These are phyloP conservation scores for Talaromyces sp. DNA, from an alignment of 2,329 filamentous ascomycete species.

Conservation along the genomic window DNA sequence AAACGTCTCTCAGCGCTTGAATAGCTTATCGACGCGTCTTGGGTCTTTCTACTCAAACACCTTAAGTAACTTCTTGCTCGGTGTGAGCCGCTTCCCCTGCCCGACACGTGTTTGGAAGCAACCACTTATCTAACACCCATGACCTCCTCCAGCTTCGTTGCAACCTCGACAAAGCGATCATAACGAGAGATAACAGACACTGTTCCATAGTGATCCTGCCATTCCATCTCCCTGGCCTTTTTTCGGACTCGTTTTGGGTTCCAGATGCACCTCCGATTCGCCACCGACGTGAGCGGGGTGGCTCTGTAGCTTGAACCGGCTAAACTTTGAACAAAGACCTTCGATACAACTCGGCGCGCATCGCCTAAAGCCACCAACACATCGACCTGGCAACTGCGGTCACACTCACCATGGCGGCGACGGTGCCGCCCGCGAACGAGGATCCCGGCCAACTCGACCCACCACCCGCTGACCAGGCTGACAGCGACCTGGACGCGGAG, in stretches of 20 bases:
- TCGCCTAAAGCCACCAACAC: conserved; percentile 6
- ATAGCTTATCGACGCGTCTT: conserved; percentile 32
- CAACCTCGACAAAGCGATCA: conserved; percentile 10
- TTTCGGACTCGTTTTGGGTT: conserved; percentile 8
- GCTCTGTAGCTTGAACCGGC: conserved; percentile 32
- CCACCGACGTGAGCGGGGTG: conserved; percentile 31
- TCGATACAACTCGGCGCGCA: conserved; percentile 10
- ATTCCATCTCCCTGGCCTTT: not conserved
- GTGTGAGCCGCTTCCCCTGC: conserved; percentile 16
- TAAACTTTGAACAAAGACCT: conserved; percentile 18
- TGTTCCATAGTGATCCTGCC: not conserved
- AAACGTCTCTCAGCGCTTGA: conserved; percentile 13
- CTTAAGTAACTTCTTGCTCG: not conserved
- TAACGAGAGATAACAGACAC: not conserved
- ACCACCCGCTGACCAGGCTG: conserved; percentile 35
- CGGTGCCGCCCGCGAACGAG: conserved; percentile 42
- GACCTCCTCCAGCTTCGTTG: conserved; percentile 22
- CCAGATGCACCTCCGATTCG: conserved; percentile 28
- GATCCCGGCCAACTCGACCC: conserved; percentile 36
- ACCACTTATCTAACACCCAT: conserved; percentile 19
- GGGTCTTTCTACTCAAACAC: conserved; percentile 18
- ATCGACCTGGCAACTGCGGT: conserved; percentile 43
- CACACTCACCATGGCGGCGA: conserved; percentile 46
- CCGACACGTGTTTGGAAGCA: conserved; percentile 24
- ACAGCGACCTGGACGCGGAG: conserved; percentile 49